Evolutionary conservation across 1,139 yeast species (phyloP), one percentile per base, ranked within the genome.

Genomic region (Tardiomyces blankii): DNA sequence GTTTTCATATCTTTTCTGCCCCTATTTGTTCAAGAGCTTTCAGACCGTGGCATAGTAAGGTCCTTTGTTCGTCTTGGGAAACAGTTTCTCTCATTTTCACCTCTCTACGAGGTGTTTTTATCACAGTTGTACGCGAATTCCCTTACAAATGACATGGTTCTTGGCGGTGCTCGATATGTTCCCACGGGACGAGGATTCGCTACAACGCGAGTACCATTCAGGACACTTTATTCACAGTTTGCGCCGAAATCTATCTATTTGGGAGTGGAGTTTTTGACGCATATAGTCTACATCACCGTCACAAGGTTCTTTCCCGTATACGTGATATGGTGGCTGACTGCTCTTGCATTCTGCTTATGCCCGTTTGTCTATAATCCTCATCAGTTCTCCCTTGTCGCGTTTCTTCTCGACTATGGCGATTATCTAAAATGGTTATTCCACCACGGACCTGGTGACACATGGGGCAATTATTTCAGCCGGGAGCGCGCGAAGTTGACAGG

Each of bases 181-280:
- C 76, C 93, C 1, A 85, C 95, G 0, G 95, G 95, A 0, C 65
- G 96, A 58, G 93, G 93, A 0, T 81, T 86, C 66, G 93, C 95
- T 1, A 84, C 83, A 8, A 66, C 80, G 0, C 68, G 96, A 53
- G 62, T 73, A 4, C 72, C 81, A 2, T 84, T 86, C 56, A 63
- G 77, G 4, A 60, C 64, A 1, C 66, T 87, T 4, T 87, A 79
- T 57, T 68, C 86, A 0, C 69, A 79, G 30, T 87, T 82, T 65
- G 79, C 84, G 0, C 64, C 72, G 0, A 68, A 77, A 0, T 78
- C 89, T 0, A 75, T 86, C 3, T 82, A 83, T 57, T 67, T 78
- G 25, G 96, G 95, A 0, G 63, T 77, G 0, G 70, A 73, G 39
- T 68, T 81, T 2, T 72, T 79, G 44, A 52, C 82, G 46, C 68